Conservation (phyloP, 2,329 filamentous ascomycete species). For the Venturia asperata region DNA sequence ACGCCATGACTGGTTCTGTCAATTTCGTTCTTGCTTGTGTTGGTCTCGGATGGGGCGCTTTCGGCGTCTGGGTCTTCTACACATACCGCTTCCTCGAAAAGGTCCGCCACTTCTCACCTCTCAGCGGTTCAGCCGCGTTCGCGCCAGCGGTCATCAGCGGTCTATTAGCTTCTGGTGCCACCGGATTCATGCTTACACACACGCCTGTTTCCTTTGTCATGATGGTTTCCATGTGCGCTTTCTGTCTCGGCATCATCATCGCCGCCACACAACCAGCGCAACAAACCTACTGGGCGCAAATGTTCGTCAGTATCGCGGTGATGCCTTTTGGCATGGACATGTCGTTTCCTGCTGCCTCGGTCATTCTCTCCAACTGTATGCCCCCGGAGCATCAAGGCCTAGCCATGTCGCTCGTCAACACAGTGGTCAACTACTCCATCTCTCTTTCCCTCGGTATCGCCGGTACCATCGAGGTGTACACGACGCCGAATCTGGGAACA, state of each 20-base stretch:
- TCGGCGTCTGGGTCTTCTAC: slow-evolving; percentile 34
- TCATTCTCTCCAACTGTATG: slow-evolving; percentile 27
- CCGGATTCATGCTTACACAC: slow-evolving; percentile 34
- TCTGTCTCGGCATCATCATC: slow-evolving; percentile 29
- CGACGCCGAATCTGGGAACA: neutral
- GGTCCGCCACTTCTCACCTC: slow-evolving; percentile 29
- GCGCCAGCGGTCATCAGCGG: slow-evolving; percentile 31
- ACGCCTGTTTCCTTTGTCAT: slow-evolving; percentile 33
- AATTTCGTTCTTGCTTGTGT: slow-evolving; percentile 27
- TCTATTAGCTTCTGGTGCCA: slow-evolving; percentile 31
- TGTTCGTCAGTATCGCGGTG: slow-evolving; percentile 27
- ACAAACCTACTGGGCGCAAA: slow-evolving; percentile 33
- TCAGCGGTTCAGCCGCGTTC: slow-evolving; percentile 30
- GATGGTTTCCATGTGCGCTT: slow-evolving; percentile 33
- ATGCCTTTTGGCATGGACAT: slow-evolving; percentile 24
- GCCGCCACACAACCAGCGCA: slow-evolving; percentile 28
- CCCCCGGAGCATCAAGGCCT: slow-evolving; percentile 28
- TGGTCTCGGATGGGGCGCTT: slow-evolving; percentile 28
- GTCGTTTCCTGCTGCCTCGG: slow-evolving; percentile 26
- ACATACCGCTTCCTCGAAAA: slow-evolving; percentile 31
- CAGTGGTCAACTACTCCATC: slow-evolving; percentile 27
- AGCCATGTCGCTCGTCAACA: slow-evolving; percentile 25
- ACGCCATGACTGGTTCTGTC: slow-evolving; percentile 27
- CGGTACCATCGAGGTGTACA: slow-evolving; percentile 20
- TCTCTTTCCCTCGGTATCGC: slow-evolving; percentile 22